Evolutionary conservation across 2,329 filamentous ascomycete genomes (phyloP), one percentile per base, ranked within the genome.

Genomic region (Trichoderma pleuroti): DNA sequence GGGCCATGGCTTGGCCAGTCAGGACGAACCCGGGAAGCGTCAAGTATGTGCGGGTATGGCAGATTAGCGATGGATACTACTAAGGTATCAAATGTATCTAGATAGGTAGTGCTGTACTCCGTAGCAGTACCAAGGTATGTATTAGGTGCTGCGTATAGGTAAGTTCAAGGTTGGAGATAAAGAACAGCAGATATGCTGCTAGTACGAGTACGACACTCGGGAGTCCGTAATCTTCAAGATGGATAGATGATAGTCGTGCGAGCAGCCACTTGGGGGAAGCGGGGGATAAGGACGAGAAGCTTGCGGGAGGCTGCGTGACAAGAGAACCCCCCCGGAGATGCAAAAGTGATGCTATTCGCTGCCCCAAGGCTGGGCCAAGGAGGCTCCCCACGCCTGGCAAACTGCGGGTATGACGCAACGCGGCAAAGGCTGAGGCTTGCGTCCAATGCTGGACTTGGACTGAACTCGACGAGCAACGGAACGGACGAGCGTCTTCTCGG

Each of bases 1-100:
- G 76, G 75, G 87, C 85, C 85, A 88, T 88, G 81, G 49, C 59
- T 70, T 14, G 63, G 61, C 54, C 39, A 60, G 39, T 64, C 24
- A 57, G 56, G 42, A 57, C 7, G 63, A 42, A 26, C 28, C 10
- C 54, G 12, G 54, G 18, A 28, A 21, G 56, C 21, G 26, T 28
- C 30, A 60, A n/a, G 60, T 52, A 30, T 30, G 56, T 26, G 56
- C 32, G 42, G 60, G 21, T 34, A 60, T 49, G 49, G 42, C 24
- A 46, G 57, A 52, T 52, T 52, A 52, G 46, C 46, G 46, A 60
- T 28, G 32, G 54, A 36, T 18, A 30, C 46, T 52, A 52, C 46
- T 52, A 52, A 24, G 21, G 46, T 52, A n/a, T 42, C 39, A 42
- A 42, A 42, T 49, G 54, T 57, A 28, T 28, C 39, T 42, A 42